A percentile compares a stretch with the other conserved stretches of the same genome.
phyloP scores from a whole-genome alignment of 495 filamentous ascomycete genomes.

The Penicillium riverlandense region DNA sequence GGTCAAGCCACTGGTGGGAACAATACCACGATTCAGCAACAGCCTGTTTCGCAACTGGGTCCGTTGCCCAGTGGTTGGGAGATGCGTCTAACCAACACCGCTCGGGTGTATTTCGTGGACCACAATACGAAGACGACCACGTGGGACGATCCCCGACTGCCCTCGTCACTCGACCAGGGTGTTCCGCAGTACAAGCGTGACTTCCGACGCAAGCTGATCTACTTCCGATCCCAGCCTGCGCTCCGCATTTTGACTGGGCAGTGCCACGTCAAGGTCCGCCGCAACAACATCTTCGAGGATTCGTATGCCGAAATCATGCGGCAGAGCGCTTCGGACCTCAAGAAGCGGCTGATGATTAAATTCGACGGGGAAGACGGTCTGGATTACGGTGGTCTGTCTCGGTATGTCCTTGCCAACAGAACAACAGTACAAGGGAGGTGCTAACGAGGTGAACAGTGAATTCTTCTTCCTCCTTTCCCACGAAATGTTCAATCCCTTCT shows the following conservation, averaged over 20 bases:
- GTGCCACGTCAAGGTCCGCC: slow-evolving; percentile 95
- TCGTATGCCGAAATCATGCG: slow-evolving; percentile 98
- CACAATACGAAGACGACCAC: slow-evolving; percentile 99
- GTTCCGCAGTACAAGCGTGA: slow-evolving; percentile 99
- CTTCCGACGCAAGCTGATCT: slow-evolving; percentile 95
- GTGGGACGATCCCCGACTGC: slow-evolving; percentile 96
- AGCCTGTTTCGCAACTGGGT: slow-evolving; percentile 96
- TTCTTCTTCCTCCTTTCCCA: slow-evolving; percentile 99
- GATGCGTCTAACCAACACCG: slow-evolving; percentile 98
- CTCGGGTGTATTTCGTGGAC: slow-evolving; percentile 96
- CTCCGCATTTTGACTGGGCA: slow-evolving; percentile 92
- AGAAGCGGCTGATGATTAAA: slow-evolving; percentile 99
- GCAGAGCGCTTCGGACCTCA: slow-evolving; percentile 90
- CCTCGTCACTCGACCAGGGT: slow-evolving; percentile 94
- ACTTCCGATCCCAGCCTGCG: slow-evolving; percentile 97
- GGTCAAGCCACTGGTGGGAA: slow-evolving; percentile 54
- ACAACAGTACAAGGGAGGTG: not conserved
- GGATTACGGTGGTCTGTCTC: slow-evolving; percentile 95
- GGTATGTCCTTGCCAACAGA: slow-evolving; percentile 33
- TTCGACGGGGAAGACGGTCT: slow-evolving; percentile 98
- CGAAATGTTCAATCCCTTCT: slow-evolving; percentile 99
- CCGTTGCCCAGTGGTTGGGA: slow-evolving; percentile 97
- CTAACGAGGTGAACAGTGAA: slow-evolving; percentile 50
- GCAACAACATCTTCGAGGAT: slow-evolving; percentile 97
- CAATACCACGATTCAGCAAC: slow-evolving; percentile 84